phyloP scores from a whole-genome alignment of 345 rosid species.

The Trapa bicornis region DNA sequence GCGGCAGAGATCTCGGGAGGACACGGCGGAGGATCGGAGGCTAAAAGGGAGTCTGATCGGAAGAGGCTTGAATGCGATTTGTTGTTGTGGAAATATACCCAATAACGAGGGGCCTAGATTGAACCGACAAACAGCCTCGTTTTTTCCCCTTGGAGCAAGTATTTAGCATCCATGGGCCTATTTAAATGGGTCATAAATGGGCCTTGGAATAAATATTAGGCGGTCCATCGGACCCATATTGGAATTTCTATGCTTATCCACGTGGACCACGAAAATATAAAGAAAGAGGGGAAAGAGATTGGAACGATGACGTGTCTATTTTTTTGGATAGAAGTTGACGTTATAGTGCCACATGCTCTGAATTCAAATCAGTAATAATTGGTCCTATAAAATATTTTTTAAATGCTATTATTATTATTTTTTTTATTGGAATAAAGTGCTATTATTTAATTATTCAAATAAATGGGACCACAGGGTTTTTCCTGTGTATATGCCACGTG shows the following conservation, averaged over 20 bases:
- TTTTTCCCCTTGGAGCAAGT: background rate
- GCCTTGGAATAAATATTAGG: no score
- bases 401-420: background rate
- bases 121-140: background rate
- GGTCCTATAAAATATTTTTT: background rate
- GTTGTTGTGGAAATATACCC: no score
- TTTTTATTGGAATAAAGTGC: background rate
- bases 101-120: background rate
- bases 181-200: no score
- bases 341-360: background rate
- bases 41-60: background rate
- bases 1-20: background rate
- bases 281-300: conserved; percentile 8
- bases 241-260: no score
- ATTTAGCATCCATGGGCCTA: no score
- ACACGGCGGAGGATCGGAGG: background rate
- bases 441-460: no score
- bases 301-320: conserved; percentile 22
- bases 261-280: no score
- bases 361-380: no score
- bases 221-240: no score
- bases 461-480: background rate
- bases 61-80: background rate
- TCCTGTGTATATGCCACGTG: no score
- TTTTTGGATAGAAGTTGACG: conserved; percentile 1